Conservation (phyloP, 805 yeast species). For the Candida boidinii region DNA sequence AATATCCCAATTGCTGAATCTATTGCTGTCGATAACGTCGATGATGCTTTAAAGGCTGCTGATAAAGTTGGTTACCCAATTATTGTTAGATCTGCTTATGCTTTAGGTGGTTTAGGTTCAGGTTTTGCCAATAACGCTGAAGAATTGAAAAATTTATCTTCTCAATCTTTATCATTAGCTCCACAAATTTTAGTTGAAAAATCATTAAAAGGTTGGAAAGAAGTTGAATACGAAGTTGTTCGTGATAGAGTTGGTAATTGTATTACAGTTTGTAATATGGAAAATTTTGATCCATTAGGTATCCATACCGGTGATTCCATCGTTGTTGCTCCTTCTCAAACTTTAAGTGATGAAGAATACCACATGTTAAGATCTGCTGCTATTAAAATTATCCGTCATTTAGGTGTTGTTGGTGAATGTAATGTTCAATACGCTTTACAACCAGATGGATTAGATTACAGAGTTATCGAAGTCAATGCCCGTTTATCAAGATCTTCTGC, state of each 20-base stretch:
- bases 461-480: conserved; percentile 97
- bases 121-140: conserved; percentile 84
- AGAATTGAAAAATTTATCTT: conserved; percentile 79
- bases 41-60: conserved; percentile 91
- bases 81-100: conserved; percentile 95
- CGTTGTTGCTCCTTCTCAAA: conserved; percentile 98
- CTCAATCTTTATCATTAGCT: conserved; percentile 81
- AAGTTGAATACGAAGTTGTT: conserved; percentile 96
- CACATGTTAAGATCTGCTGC: conserved; percentile 98
- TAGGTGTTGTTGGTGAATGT: conserved; percentile 99
- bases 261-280: conserved; percentile 99
- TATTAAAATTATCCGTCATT: conserved; percentile 91
- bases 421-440: conserved; percentile 95
- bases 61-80: conserved; percentile 85
- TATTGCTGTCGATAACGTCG: conserved; percentile 88
- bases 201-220: conserved; percentile 98
- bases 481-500: conserved; percentile 96
- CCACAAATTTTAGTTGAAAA: conserved; percentile 96
- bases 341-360: conserved; percentile 93
- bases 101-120: conserved; percentile 95
- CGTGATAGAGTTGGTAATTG: conserved; percentile 95
- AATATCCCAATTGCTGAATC: conserved; percentile 96
- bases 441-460: conserved; percentile 91
- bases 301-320: conserved; percentile 98
- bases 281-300: conserved; percentile 96